A percentile compares a stretch with the other conserved stretches of the same genome.
These are phyloP conservation scores for Phytophthora hibernalis DNA, from an alignment of 352 stramenopile genomes.

Conservation along the genomic window DNA sequence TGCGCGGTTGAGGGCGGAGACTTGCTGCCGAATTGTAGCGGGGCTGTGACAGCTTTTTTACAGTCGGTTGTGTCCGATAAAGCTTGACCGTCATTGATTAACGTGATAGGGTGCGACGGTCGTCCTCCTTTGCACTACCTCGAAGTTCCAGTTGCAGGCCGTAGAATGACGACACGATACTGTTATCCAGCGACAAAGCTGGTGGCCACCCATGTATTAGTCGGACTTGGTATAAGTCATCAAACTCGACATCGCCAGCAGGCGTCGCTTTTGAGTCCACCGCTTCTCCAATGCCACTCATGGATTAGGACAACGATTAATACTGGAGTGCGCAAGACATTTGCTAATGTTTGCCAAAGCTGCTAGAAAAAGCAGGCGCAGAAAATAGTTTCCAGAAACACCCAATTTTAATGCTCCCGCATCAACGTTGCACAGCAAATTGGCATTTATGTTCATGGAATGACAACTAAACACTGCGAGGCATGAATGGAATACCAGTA, in stretches of 20 bases:
- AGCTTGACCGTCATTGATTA: slow-evolving; percentile 25
- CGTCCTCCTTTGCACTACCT: slow-evolving; percentile 14
- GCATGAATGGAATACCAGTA: too few species aligned
- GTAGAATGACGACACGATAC: slow-evolving; percentile 44
- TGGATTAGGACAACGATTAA: slow-evolving; percentile 5
- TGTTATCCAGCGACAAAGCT: slow-evolving; percentile 12
- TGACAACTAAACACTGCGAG: too few species aligned
- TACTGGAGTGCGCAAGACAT: slow-evolving; percentile 1
- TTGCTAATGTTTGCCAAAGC: neutral
- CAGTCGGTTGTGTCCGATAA: slow-evolving; percentile 9
- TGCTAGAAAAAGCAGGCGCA: neutral
- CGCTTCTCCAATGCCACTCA: slow-evolving; percentile 21
- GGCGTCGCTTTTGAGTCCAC: slow-evolving; percentile 1
- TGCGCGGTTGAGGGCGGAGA: slow-evolving; percentile 9
- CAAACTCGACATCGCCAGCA: slow-evolving; percentile 10
- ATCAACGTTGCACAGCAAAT: neutral
- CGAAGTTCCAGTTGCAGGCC: slow-evolving; percentile 54
- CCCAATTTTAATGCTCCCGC: neutral
- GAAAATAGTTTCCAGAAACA: slow-evolving; percentile 5
- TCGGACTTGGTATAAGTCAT: slow-evolving; percentile 50
- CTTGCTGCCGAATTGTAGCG: slow-evolving; percentile 13
- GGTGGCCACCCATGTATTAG: slow-evolving; percentile 43
- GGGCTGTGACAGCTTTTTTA: slow-evolving; percentile 4
- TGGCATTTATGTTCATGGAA: neutral
- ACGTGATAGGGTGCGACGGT: slow-evolving; percentile 13